Conservation (phyloP, 2,329 filamentous ascomycete genomes). For the Aspergillus aculeatus region DNA sequence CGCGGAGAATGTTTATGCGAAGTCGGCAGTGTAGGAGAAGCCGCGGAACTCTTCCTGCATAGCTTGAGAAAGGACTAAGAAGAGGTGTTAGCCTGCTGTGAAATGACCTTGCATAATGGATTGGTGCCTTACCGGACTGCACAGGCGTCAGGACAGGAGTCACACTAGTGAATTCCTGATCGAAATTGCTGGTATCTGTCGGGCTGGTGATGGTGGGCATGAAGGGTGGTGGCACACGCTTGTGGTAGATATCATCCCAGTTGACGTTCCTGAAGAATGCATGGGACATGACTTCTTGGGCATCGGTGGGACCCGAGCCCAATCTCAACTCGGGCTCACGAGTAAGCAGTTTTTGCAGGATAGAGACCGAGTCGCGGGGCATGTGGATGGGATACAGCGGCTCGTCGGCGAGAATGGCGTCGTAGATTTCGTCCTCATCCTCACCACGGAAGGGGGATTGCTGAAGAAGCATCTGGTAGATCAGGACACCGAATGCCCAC, state of each 20-base stretch:
- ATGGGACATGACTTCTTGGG: constrained; percentile 98
- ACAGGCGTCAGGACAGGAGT: constrained; percentile 96
- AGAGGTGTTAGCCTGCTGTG: constrained; percentile 9
- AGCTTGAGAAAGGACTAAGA: constrained; percentile 83
- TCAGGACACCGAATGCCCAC: constrained; percentile 99
- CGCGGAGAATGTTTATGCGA: constrained; percentile 56
- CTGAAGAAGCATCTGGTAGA: constrained; percentile 99
- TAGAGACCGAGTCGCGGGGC: constrained; percentile 95
- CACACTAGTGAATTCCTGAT: constrained; percentile 96
- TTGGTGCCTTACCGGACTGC: constrained; percentile 73
- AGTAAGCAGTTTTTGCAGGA: constrained; percentile 93
- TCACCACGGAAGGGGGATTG: constrained; percentile 98
- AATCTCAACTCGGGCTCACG: constrained; percentile 90
- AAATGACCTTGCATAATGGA: not conserved
- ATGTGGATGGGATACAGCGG: constrained; percentile 98
- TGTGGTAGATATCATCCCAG: constrained; percentile 98
- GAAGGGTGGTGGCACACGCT: constrained; percentile 86
- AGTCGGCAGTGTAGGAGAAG: constrained; percentile 95
- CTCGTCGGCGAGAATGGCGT: constrained; percentile 95
- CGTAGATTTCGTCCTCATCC: constrained; percentile 99
- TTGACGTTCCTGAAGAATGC: constrained; percentile 97
- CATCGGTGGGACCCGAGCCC: constrained; percentile 92
- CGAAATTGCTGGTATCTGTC: constrained; percentile 99
- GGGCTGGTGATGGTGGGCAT: constrained; percentile 83
- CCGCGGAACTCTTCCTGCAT: constrained; percentile 99